Base-by-base conservation (phyloP, 306 rosid genomes). In the Medicago ruthenica region DNA sequence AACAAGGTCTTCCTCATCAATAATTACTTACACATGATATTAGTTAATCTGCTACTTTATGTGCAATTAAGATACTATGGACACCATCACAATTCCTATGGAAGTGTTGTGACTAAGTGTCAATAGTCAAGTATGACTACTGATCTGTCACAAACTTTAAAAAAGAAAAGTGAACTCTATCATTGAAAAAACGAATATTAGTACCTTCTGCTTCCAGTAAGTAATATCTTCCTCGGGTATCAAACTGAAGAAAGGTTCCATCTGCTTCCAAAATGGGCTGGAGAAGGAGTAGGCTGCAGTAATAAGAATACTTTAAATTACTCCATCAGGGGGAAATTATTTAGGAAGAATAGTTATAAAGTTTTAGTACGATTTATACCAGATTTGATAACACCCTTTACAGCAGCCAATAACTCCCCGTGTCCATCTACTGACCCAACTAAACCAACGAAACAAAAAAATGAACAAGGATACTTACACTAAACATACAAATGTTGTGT, bases 371-470 rank as follows among this genome's bases (percentile, higher is more conserved):
- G 83, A 86, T 71, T 71, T 76, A 58, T 83, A 92, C 98, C 94
- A 75, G 96, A 85, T 82, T 76, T 88, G 48, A 84, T 76, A 42
- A 87, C 91, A 81, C 88, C 92, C 74, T 92, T 90, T 67, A 88
- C 96, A 79, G 98, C 99, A 83, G 94, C 92, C 88, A 89, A 70
- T 75, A 92, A 89, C 75, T 96, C 97, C 79, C 91, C 99, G 40
- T 91, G 89, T 65, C 93, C 97, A 85, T 89, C 91, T 79, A 89
- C 98, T 63, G 97, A 89, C 73, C 96, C 99, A 89, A 89, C 96
- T 92, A 84, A 76, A 84, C 53, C 71, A 80, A 70, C 53, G 24
- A 76, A 80, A 78, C 44, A 62, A 80, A 83, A 82, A 84, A 73
- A 75, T 86, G 76, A 86, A 83, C 40, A 58, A 73, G 34, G 74